Evolutionary conservation across 140 eudicot species (phyloP), one percentile per base, ranked within the genome.

Genomic region (Anethum foeniculum): DNA sequence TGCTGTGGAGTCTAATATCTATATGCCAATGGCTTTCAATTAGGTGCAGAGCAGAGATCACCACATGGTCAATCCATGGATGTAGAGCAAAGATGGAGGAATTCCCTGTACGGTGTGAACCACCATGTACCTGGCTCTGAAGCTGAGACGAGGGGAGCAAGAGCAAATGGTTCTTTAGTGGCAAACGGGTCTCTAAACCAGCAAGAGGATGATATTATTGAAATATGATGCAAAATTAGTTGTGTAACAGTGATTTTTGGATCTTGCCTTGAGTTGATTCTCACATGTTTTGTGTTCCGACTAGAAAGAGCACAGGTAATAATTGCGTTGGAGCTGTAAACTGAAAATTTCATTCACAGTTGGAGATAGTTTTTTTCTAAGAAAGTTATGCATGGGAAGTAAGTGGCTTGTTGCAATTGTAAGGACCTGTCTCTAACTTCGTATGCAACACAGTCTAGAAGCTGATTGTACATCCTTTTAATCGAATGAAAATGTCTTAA

Each of bases 131-230:
- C 62, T 46, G 34, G 64, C 43, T 25, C 21, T 27, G 79, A 75
- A 46, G 44, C 41, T 75, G 79, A 47, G 7, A 27, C 41, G 0
- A 47, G 62, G 62, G 64, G 62, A 27, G 79, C 41, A 47, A 47
- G 79, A 19, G 64, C 27, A 46, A 75, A 75, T 75, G 79, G 62
- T 47, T 12, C 79, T 47, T 41, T 27, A 75, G 34, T 6, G 60
- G 58, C 62, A 46, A 75, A 75, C 27, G 79, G 79, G 38, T 46
- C 38, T 75, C 79, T 44, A 75, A 75, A 75, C 79, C 79, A 75
- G 79, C 60, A 75, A 27, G 77, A 74, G 5, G 79, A 75, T 9
- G 77, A 44, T 27, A 75, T 75, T 47, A 30, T 75, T 46, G 79
- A 75, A 48, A 27, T 75, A 30, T 75, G 32, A 75, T 27, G 74